Evolutionary conservation across 805 yeast genomes (phyloP), one percentile per base, ranked within the genome.

Genomic region (Cyberlindnera suaveolens): DNA sequence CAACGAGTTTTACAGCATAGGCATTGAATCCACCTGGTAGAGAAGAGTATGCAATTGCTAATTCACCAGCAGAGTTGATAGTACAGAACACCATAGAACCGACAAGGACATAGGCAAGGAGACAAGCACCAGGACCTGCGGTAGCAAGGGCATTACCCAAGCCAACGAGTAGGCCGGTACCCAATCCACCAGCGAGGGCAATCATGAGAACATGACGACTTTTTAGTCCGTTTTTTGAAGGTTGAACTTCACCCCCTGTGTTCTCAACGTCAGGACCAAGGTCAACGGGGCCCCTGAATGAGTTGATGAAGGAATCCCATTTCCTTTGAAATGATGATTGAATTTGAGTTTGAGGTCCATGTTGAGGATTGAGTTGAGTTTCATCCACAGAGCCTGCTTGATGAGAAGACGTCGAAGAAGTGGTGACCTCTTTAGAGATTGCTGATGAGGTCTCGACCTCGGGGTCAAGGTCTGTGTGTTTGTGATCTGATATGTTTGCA

Each of bases 131-230:
- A 15, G 78, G 77, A 39, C 78, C 78, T 46, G 72, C 75, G 23
- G 58, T 49, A 20, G 58, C 56, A 34, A 74, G 52, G 5, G 75
- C 70, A 48, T 70, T 61, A 50, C 80, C 84, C 39, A 74, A 66
- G 52, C 82, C 83, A 40, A 78, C 78, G 49, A 74, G 64, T 40
- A 80, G 65, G 54, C 86, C 87, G 6, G 93, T 82, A 57, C 96
- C 96, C 46, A 53, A 35, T 40, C 91, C 82, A 42, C 93, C 89
- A 45, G 93, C 93, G 43, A 87, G 70, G 33, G 95, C 88, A 55
- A 86, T 82, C 78, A 51, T 57, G 38, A 40, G 48, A 14, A 54
- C 55, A 41, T 57, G 61, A 26, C 55, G 52, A 5, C 31, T 19
- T 5, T 45, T 42, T 15, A 52, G 36, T 2, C 16, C 27, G 16